Evolutionary conservation across 192 early-diverging fungal genomes (phyloP).

Genomic region (Helicostylum pulchrum): DNA sequence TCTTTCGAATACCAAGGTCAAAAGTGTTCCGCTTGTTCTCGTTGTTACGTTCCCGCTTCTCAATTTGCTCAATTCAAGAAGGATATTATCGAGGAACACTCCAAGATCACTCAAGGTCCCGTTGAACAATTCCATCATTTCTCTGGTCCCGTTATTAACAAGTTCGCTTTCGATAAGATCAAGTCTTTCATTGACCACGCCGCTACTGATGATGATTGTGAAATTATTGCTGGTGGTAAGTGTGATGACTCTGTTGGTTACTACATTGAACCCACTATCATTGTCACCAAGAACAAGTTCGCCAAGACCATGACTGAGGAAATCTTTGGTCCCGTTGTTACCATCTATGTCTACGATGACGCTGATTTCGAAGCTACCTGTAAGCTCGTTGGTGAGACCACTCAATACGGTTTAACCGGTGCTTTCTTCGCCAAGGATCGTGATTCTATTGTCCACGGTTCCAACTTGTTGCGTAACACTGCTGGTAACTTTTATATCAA

Average conservation of each 20-base stretch:
- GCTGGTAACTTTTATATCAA: constrained; percentile 99
- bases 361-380: constrained; percentile 73
- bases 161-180: constrained; percentile 90
- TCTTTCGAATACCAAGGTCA: constrained; percentile 98
- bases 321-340: constrained; percentile 96
- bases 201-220: constrained; percentile 57
- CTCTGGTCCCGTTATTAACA: constrained; percentile 87
- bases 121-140: constrained; percentile 88
- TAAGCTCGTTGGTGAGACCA: constrained; percentile 73
- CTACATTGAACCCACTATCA: constrained; percentile 88
- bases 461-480: constrained; percentile 78
- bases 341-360: constrained; percentile 86
- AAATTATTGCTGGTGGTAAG: constrained; percentile 89
- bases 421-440: constrained; percentile 90
- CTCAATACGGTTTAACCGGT: constrained; percentile 87
- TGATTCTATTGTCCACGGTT: constrained; percentile 65
- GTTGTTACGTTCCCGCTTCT: constrained; percentile 84
- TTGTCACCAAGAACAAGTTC: constrained; percentile 80
- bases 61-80: constrained; percentile 74
- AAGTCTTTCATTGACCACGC: constrained; percentile 86
- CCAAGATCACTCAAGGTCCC: constrained; percentile 80
- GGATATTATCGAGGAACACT: constrained; percentile 60
- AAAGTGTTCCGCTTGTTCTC: constrained; percentile 96
- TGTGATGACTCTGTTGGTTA: constrained; percentile 86
- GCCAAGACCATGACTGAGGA: constrained; percentile 89